These are phyloP conservation scores for Prosopis cineraria DNA, from an alignment of 306 rosid species.

Conservation along the genomic window DNA sequence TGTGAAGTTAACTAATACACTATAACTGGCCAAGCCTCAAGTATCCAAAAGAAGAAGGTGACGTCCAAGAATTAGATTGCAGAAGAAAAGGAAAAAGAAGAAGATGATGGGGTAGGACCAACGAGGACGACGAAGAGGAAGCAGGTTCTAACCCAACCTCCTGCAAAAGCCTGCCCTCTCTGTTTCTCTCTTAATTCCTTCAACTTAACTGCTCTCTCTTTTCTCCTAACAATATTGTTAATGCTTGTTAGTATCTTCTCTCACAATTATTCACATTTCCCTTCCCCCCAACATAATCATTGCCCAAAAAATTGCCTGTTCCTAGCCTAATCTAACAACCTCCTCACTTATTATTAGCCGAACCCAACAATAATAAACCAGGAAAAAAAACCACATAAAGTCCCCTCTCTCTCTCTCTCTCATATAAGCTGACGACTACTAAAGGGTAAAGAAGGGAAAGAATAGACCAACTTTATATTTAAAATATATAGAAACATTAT, in stretches of 20 bases:
- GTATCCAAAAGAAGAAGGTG: not conserved
- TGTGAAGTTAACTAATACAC: too few relatives aligned
- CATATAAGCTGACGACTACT: conserved; percentile 49
- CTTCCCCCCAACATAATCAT: conserved; percentile 7
- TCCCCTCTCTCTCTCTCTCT: not conserved
- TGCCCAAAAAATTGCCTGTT: not conserved
- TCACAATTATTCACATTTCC: not conserved
- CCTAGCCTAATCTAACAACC: not conserved
- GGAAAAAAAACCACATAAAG: not conserved
- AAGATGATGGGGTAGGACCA: conserved; percentile 50
- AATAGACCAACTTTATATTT: conserved; percentile 29
- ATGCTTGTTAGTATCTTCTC: not conserved
- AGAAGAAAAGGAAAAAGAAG: conserved; percentile 22
- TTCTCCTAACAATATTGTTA: not conserved
- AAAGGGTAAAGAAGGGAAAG: conserved; percentile 11
- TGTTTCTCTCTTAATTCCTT: not conserved
- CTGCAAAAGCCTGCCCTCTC: conserved; percentile 64
- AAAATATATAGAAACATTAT: conserved; percentile 6
- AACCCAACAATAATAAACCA: too few relatives aligned
- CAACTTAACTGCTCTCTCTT: conserved; percentile 1
- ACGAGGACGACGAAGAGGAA: conserved; percentile 57
- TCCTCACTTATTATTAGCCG: not conserved
- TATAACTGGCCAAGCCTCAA: not conserved
- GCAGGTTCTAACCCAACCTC: conserved; percentile 62
- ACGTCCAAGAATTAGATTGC: not conserved